These are phyloP conservation scores for Ceratocystiopsis sp. DNA, from an alignment of 2,329 filamentous ascomycete species.

Conservation along the genomic window DNA sequence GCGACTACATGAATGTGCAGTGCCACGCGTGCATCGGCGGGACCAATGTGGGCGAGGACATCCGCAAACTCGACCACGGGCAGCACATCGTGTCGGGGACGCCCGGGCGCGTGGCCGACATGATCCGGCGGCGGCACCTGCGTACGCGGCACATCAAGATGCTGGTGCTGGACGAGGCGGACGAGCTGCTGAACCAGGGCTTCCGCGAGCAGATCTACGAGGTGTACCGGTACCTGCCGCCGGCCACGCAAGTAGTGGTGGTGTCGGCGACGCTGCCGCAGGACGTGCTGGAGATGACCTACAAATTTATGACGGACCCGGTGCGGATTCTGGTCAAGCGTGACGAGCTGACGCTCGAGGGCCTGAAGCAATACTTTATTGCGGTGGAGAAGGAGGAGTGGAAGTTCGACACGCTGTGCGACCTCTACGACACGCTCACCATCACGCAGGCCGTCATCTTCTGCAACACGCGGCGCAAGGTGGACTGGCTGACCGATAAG, in stretches of 20 bases:
- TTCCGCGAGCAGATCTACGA: slow-evolving; percentile 99
- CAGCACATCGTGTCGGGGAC: slow-evolving; percentile 97
- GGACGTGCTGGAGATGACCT: slow-evolving; percentile 97
- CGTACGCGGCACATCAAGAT: slow-evolving; percentile 48
- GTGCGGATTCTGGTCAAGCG: slow-evolving; percentile 95
- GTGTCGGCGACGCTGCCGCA: slow-evolving; percentile 93
- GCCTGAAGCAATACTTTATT: slow-evolving; percentile 97
- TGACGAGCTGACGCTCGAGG: slow-evolving; percentile 94
- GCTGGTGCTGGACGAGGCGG: slow-evolving; percentile 44
- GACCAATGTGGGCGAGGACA: slow-evolving; percentile 95
- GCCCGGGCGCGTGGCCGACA: slow-evolving; percentile 70
- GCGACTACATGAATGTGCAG: slow-evolving; percentile 99
- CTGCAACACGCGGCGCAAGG: slow-evolving; percentile 97
- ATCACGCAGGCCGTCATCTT: slow-evolving; percentile 99
- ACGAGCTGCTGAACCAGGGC: slow-evolving; percentile 66
- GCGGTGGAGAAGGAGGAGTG: slow-evolving; percentile 98
- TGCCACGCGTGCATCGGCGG: slow-evolving; percentile 98
- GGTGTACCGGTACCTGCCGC: slow-evolving; percentile 91
- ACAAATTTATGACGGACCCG: slow-evolving; percentile 98
- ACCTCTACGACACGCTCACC: slow-evolving; percentile 95
- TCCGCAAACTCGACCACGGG: slow-evolving; percentile 90
- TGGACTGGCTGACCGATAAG: slow-evolving; percentile 98
- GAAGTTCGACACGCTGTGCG: slow-evolving; percentile 98
- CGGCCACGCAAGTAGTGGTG: slow-evolving; percentile 94
- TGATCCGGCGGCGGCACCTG: slow-evolving; percentile 40